Evolutionary conservation across 2,329 filamentous ascomycete species (phyloP).

Genomic region (Monilinia aucupariae): DNA sequence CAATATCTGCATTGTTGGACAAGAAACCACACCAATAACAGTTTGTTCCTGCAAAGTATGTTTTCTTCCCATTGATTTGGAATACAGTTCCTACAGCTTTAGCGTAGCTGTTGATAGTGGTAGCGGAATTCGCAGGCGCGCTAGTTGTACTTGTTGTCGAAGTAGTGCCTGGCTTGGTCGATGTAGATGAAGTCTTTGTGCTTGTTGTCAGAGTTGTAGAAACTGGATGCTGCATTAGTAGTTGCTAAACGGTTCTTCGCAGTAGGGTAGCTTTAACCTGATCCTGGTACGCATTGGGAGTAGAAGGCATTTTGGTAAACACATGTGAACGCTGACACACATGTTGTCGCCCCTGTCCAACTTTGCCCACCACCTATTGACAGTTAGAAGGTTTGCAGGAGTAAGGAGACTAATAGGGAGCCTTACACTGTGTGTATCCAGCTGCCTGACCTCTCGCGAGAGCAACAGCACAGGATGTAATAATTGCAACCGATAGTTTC

Average conservation of each 20-base stretch:
- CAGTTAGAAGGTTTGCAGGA: neutral
- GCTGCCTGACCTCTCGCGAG: constrained; percentile 5
- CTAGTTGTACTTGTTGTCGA: constrained; percentile 14
- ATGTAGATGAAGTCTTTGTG: neutral
- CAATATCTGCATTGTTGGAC: constrained; percentile 50
- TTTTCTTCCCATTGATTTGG: constrained; percentile 41
- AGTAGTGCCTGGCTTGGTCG: constrained; percentile 11
- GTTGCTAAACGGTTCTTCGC: neutral
- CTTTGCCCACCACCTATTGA: constrained; percentile 7
- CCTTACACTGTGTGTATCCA: constrained; percentile 11
- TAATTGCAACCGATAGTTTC: constrained; percentile 9
- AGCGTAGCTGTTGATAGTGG: constrained; percentile 23
- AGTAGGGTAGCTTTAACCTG: neutral
- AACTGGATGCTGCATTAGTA: neutral
- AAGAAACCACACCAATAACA: constrained; percentile 52
- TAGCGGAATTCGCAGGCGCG: constrained; percentile 14
- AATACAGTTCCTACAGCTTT: constrained; percentile 35
- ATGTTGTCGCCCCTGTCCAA: constrained; percentile 10
- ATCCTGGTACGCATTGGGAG: constrained; percentile 11
- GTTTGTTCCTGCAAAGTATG: constrained; percentile 50
- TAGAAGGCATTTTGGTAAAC: neutral
- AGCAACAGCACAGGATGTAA: neutral
- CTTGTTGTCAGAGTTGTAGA: constrained; percentile 7
- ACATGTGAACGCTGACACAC: constrained; percentile 4
- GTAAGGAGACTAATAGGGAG: neutral